phyloP scores from a whole-genome alignment of 192 early-diverging fungal species.

The Backusella circina region DNA sequence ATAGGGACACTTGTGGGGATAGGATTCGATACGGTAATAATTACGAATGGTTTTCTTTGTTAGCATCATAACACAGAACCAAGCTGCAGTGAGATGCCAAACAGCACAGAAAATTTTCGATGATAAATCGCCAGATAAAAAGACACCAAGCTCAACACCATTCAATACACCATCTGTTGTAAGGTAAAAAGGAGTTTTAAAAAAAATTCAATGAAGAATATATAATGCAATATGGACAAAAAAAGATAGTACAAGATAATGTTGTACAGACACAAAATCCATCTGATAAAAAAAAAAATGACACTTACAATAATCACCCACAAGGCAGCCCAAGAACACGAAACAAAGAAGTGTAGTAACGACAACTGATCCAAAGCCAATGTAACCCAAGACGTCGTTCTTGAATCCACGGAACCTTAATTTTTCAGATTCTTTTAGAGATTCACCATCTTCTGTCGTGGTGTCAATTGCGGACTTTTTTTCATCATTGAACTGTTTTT shows the following conservation, averaged over 20 bases:
- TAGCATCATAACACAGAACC: slow-evolving; percentile 58
- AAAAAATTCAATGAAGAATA: neutral
- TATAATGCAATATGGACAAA: too few species aligned
- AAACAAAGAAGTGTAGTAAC: slow-evolving; percentile 60
- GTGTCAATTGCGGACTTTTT: neutral
- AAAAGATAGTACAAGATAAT: neutral
- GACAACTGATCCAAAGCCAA: slow-evolving; percentile 46
- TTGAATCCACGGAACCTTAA: slow-evolving; percentile 64
- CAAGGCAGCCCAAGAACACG: slow-evolving; percentile 60
- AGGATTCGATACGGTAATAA: slow-evolving; percentile 66
- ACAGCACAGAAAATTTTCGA: slow-evolving; percentile 65
- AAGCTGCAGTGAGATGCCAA: slow-evolving; percentile 72
- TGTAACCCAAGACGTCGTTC: slow-evolving; percentile 47
- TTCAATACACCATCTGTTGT: slow-evolving; percentile 46
- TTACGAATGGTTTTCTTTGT: slow-evolving; percentile 49
- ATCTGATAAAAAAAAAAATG: neutral
- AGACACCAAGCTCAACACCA: slow-evolving; percentile 47
- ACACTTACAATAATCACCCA: slow-evolving; percentile 71
- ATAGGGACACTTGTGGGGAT: slow-evolving; percentile 38
- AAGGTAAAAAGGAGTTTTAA: neutral
- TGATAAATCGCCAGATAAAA: slow-evolving; percentile 58
- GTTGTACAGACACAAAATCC: neutral
- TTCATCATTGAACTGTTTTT: neutral
- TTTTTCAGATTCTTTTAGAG: slow-evolving; percentile 26
- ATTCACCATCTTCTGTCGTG: neutral